Base-by-base conservation (phyloP, 345 rosid genomes). In the Draba incana region DNA sequence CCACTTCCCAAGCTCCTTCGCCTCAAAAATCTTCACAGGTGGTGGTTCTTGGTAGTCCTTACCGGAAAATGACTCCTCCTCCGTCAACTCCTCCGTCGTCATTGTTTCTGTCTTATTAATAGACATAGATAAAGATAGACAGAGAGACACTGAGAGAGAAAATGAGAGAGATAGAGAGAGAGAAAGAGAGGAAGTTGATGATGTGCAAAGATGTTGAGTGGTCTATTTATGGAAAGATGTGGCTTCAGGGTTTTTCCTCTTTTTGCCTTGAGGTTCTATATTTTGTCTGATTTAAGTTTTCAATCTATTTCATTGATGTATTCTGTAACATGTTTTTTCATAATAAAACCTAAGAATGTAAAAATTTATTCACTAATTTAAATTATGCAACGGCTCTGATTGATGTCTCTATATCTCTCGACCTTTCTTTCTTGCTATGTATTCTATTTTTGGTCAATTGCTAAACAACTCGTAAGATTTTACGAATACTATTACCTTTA, bases 31-130 rank as follows among this genome's bases (percentile, higher is more conserved):
- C n/a, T 84, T 88, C 6, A 86, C 94, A 3, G 83, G 90, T 5
- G 93, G 96, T 20, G 98, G 96, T 75, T 92, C 92, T 0, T 80
- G 70, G 81, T 89, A 92, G 77, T 86, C 96, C 80, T 84, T 92
- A 6, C 77, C 83, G 44, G 85, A 63, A 72, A 78, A 72, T 0
- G 86, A 81, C 1, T 83, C 92, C 1, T 80, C 76, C 71, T 82
- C 87, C 8, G 66, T 41, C 28, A 61, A 42, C 13, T 82, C 87
- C 28, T 81, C 82, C 1, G 79, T 78, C 8, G 66, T 33, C 75
- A 75, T 75, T 42, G n/a, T 62, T 60, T 53, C 15, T 41, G 13
- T 20, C 43, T 42, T 57, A 25, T 47, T 27, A 12, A 28, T 57
- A 45, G 13, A 20, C 37, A 5, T 6, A 54, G 54, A 23, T 10